Conservation (phyloP, 441 rosid species). For the Biscutella laevigata region DNA sequence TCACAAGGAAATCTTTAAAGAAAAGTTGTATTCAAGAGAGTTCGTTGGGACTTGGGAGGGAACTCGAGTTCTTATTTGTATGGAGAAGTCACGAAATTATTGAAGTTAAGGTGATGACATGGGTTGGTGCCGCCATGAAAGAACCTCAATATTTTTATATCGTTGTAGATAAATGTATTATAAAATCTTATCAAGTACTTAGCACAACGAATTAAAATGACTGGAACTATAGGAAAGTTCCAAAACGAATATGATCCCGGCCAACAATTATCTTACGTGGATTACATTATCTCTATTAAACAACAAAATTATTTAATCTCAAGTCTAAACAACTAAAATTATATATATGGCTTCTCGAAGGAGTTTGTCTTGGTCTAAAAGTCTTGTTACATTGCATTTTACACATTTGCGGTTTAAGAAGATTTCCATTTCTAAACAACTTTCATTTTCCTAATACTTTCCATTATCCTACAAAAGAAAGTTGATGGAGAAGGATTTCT, state of each 20-base stretch:
- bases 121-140: too few relatives aligned
- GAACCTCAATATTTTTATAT: neutral
- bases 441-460: neutral
- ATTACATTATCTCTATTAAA: neutral
- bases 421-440: neutral
- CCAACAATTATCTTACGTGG: neutral
- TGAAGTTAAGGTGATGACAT: too few relatives aligned
- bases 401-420: neutral
- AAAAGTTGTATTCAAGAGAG: too few relatives aligned
- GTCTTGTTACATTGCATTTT: neutral
- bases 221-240: constrained; percentile 20
- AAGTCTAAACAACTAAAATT: too few relatives aligned
- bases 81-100: too few relatives aligned
- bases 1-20: too few relatives aligned
- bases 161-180: neutral
- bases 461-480: neutral
- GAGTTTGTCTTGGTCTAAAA: neutral
- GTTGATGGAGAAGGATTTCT: too few relatives aligned
- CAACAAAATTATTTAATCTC: neutral
- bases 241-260: constrained; percentile 21
- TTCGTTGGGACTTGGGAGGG: too few relatives aligned
- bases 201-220: constrained; percentile 20
- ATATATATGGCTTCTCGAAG: constrained; percentile 7
- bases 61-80: too few relatives aligned
- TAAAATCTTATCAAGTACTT: neutral